Percentiles rank a stretch among this genome's conserved stretches.
These are phyloP conservation scores for Puccinia polysora DNA, from an alignment of 1,284 basidiomycete genomes.

Conservation along the genomic window DNA sequence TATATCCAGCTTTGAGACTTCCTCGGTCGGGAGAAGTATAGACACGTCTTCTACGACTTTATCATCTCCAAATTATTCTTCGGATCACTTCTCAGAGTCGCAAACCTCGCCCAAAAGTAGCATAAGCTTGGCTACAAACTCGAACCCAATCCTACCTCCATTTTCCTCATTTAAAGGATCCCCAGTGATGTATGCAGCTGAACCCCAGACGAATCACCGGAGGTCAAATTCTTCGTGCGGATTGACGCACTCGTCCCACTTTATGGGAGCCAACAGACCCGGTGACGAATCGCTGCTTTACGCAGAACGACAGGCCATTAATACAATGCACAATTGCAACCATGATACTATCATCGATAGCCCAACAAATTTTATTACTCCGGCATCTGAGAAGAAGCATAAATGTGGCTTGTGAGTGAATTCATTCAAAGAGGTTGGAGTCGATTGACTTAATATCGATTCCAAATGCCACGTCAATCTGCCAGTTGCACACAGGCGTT, in stretches of 20 bases:
- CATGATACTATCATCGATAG: neutral
- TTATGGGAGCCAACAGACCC: neutral
- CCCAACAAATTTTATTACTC: neutral
- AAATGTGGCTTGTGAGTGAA: conserved; percentile 39
- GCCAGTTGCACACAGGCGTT: conserved; percentile 39
- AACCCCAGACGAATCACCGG: conserved; percentile 9
- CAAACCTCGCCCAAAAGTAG: neutral
- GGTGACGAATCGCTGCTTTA: conserved; percentile 1
- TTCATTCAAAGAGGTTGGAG: too few species aligned
- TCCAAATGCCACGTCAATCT: neutral
- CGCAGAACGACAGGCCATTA: neutral
- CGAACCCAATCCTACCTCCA: neutral
- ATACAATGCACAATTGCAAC: conserved; percentile 3
- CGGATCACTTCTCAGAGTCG: conserved; percentile 11
- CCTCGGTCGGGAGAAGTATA: neutral
- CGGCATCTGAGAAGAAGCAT: conserved; percentile 32
- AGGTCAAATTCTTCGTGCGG: conserved; percentile 5
- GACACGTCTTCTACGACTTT: neutral
- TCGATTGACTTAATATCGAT: too few species aligned
- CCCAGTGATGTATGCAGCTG: neutral
- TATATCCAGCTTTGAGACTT: neutral
- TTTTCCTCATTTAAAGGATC: neutral
- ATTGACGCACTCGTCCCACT: neutral
- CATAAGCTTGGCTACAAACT: neutral
- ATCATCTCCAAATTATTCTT: too few species aligned